Percentiles rank a stretch among this genome's conserved stretches.
These are phyloP conservation scores for Vaucheria bursata DNA, from an alignment of 352 stramenopile genomes.

Conservation along the genomic window DNA sequence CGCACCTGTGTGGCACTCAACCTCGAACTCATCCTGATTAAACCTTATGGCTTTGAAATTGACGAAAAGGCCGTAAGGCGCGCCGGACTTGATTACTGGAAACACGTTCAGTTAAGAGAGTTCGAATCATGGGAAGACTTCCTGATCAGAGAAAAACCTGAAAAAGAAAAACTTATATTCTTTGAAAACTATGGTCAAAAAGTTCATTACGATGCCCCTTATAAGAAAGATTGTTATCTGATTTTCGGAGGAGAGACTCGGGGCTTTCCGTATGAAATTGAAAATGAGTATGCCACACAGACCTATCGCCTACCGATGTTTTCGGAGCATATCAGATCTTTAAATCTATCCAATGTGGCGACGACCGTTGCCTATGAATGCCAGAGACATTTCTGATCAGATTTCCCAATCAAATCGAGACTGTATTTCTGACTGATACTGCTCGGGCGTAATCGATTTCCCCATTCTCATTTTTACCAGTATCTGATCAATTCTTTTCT, in stretches of 20 bases:
- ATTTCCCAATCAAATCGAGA: background rate
- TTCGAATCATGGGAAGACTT: background rate
- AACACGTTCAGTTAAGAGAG: background rate
- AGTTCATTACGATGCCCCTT: background rate
- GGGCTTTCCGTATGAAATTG: background rate
- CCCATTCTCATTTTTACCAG: background rate
- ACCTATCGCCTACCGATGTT: background rate
- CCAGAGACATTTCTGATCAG: background rate
- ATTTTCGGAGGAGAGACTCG: background rate
- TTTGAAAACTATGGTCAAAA: background rate
- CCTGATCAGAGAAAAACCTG: background rate
- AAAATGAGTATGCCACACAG: background rate
- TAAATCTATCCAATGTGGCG: background rate
- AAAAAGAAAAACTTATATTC: background rate
- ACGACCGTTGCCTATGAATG: background rate
- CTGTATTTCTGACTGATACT: background rate
- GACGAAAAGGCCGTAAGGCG: background rate
- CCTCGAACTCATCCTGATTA: background rate
- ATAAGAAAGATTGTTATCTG: background rate
- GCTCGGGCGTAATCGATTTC: background rate
- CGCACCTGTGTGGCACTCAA: background rate
- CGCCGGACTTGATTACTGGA: background rate
- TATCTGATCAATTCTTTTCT: background rate
- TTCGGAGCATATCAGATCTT: background rate
- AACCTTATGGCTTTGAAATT: background rate